Base-by-base conservation (phyloP, 495 filamentous ascomycete species). In the Penicillium psychrofluorescens region DNA sequence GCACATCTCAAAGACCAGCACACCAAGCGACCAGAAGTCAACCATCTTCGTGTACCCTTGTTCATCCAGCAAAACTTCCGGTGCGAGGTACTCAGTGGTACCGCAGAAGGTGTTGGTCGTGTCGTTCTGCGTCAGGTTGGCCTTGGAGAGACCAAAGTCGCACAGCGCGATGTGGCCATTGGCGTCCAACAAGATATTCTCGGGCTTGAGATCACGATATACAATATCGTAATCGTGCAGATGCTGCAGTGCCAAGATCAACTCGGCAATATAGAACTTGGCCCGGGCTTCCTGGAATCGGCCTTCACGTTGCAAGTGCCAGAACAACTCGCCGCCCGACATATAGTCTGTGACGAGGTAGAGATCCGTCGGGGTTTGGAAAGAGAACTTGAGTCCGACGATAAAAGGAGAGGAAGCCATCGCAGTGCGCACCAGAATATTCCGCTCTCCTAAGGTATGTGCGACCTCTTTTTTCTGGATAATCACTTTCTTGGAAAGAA, bases 31-130 rank as follows among this genome's bases (percentile, higher is more conserved):
- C 92, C 94, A 98, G 66, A 98, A 98, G 64, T 98, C 92, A 4
- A 98, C 92, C 94, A 98, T 97, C 67, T 96, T 98, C 11, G 92
- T 96, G 58, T 98, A 98, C n/a, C 92, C 92, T 51, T 86, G 82
- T 60, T 97, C 92, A 56, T 98, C 92, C 11, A 97, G 71, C 34
- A 98, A 74, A 2, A 98, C 92, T 57, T 98, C 92, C 0, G 92
- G 92, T 1, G 92, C 92, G 11, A 98, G 76, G 58, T 98, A 99
- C 59, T 99, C 92, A 8, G 92, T 97, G 4, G 92, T 99, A 42
- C 92, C 92, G 58, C 92, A 97, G 64, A 99, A 99, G 9, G 92
- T 99, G 62, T 97, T 99, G 36, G 92, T 99, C 1, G 92, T 97
- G 48, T 91, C 90, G 55, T 95, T 90, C 53, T 95, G 88, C 1